Conservation (phyloP, 2,329 filamentous ascomycete genomes). For the Pseudogymnoascus sp. region DNA sequence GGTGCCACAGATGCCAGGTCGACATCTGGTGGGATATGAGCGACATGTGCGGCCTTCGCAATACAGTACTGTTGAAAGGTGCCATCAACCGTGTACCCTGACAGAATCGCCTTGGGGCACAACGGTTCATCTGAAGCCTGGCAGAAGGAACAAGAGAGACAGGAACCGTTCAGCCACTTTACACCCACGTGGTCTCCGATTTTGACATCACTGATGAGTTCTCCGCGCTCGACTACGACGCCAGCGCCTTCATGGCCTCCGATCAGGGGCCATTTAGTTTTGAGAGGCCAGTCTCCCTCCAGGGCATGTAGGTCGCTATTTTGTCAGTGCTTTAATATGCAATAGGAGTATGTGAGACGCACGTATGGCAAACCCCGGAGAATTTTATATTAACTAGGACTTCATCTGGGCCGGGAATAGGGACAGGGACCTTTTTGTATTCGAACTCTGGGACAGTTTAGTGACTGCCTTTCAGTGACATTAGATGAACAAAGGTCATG, state of each 20-base stretch:
- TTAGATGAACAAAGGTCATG: too few species aligned
- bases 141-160: constrained; percentile 78
- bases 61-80: constrained; percentile 90
- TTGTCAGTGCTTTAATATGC: background rate
- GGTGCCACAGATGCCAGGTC: constrained; percentile 71
- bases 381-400: constrained; percentile 83
- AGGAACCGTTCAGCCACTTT: constrained; percentile 89
- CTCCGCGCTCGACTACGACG: constrained; percentile 71
- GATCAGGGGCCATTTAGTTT: constrained; percentile 75
- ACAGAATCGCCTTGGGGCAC: constrained; percentile 66
- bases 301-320: constrained; percentile 49
- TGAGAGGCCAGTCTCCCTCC: constrained; percentile 83
- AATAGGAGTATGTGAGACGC: background rate
- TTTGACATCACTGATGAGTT: constrained; percentile 68
- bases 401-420: constrained; percentile 73
- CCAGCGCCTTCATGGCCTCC: constrained; percentile 78
- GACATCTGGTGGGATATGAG: constrained; percentile 70
- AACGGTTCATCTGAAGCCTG: constrained; percentile 74
- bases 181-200: constrained; percentile 82
- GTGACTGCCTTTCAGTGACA: background rate
- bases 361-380: constrained; percentile 78
- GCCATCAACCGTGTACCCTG: constrained; percentile 88
- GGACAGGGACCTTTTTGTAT: constrained; percentile 74
- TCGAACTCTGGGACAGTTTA: constrained; percentile 40
- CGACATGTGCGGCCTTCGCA: constrained; percentile 78